Percentiles rank a stretch among this genome's conserved stretches.
Conservation (phyloP, 2,329 filamentous ascomycete genomes). For the Exophiala sideris region DNA sequence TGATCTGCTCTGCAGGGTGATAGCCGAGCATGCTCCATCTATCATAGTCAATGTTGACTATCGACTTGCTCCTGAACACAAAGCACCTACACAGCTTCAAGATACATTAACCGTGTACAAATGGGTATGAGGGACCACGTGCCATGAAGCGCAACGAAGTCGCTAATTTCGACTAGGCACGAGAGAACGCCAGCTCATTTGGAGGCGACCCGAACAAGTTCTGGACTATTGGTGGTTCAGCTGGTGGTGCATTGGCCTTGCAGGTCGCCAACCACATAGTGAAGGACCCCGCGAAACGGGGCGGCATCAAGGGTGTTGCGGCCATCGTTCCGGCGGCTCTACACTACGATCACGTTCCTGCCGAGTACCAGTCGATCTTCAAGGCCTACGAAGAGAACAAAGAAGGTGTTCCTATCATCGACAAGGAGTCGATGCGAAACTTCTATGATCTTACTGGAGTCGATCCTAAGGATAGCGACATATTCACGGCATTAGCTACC, state of each 20-base stretch:
- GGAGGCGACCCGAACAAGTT: slow-evolving; percentile 30
- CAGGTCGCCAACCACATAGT: slow-evolving; percentile 37
- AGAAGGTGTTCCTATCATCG: slow-evolving; percentile 36
- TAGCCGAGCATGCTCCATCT: slow-evolving; percentile 32
- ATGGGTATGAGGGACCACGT: slow-evolving; percentile 18
- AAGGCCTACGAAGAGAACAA: slow-evolving; percentile 38
- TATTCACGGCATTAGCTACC: slow-evolving; percentile 22
- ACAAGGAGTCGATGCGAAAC: slow-evolving; percentile 22
- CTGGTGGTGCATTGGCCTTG: slow-evolving; percentile 39
- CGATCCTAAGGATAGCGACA: slow-evolving; percentile 21
- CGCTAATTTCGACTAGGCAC: slow-evolving; percentile 17
- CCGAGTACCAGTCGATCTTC: slow-evolving; percentile 33
- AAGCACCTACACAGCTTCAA: slow-evolving; percentile 25
- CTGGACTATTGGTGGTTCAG: slow-evolving; percentile 38
- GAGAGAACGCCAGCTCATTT: slow-evolving; percentile 21
- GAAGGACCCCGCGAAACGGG: slow-evolving; percentile 34
- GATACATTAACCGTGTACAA: slow-evolving; percentile 24
- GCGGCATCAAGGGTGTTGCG: slow-evolving; percentile 38
- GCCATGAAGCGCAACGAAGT: background rate
- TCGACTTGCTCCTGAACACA: slow-evolving; percentile 26
- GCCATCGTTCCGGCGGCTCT: slow-evolving; percentile 38
- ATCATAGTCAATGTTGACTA: slow-evolving; percentile 40
- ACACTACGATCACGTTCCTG: slow-evolving; percentile 38
- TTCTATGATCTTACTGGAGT: slow-evolving; percentile 21
- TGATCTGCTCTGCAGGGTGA: slow-evolving; percentile 35